phyloP scores from a whole-genome alignment of 2,329 filamentous ascomycete species.

The Phaeophleospora eucalypticola region DNA sequence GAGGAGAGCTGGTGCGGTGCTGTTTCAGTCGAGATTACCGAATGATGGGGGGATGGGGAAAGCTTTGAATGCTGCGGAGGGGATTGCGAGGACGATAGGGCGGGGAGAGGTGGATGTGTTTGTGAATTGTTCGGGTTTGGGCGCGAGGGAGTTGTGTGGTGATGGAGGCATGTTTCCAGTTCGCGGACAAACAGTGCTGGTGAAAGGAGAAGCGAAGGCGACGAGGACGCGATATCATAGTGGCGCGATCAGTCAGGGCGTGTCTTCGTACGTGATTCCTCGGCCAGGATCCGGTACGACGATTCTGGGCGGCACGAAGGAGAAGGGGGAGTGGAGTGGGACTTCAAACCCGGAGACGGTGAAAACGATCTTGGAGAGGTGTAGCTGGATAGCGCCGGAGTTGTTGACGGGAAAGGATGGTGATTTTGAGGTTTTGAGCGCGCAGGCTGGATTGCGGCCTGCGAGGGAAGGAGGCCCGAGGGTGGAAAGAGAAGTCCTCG shows the following conservation, averaged over 20 bases:
- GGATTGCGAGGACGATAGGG: constrained; percentile 11
- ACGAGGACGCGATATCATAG: constrained; percentile 27
- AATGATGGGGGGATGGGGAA: constrained; percentile 25
- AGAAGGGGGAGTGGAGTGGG: constrained; percentile 35
- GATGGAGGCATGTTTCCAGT: constrained; percentile 39
- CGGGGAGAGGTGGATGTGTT: constrained; percentile 26
- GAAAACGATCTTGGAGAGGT: constrained; percentile 36
- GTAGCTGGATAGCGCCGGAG: constrained; percentile 35
- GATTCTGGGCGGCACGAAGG: constrained; percentile 45
- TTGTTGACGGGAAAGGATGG: constrained; percentile 32
- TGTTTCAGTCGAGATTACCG: constrained; percentile 32
- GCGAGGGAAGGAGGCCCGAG: constrained; percentile 42
- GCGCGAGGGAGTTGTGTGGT: constrained; percentile 35
- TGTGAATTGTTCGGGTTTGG: constrained; percentile 44
- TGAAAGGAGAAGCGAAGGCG: constrained; percentile 38
- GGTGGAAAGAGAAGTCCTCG: constrained; percentile 38
- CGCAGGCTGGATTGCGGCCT: constrained; percentile 43
- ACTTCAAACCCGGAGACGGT: constrained; percentile 33
- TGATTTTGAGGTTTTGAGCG: constrained; percentile 42
- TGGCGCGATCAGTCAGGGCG: constrained; percentile 24
- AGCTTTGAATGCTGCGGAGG: constrained; percentile 29
- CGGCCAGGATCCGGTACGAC: constrained; percentile 39
- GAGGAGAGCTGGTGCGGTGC: constrained; percentile 23
- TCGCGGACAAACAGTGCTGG: constrained; percentile 45
- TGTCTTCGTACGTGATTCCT: constrained; percentile 41